These are phyloP conservation scores for Stagonosporopsis cucurbitacearum DNA, from an alignment of 2,329 filamentous ascomycete species.

Conservation along the genomic window DNA sequence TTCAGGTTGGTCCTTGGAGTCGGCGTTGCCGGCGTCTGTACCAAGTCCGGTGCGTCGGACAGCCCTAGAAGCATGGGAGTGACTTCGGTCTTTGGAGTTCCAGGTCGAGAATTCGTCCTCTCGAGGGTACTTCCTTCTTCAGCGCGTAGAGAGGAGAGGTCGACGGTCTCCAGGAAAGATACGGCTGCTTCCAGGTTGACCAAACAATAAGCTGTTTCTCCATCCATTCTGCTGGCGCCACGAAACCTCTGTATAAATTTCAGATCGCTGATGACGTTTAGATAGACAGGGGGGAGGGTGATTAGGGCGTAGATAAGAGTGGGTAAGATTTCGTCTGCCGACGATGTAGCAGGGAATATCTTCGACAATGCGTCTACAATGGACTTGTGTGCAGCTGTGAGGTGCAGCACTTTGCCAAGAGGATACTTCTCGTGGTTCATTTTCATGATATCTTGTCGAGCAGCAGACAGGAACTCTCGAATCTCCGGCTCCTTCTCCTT, in stretches of 20 bases:
- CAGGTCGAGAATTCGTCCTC: constrained; percentile 59
- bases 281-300: constrained; percentile 81
- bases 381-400: constrained; percentile 88
- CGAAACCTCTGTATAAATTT: constrained; percentile 93
- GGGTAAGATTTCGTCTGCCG: constrained; percentile 94
- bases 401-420: constrained; percentile 85
- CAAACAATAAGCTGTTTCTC: constrained; percentile 93
- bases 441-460: constrained; percentile 69
- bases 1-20: constrained; percentile 28
- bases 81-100: constrained; percentile 51
- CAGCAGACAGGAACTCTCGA: constrained; percentile 72
- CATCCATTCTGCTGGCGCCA: constrained; percentile 83
- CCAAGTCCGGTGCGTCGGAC: constrained; percentile 46
- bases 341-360: constrained; percentile 75
- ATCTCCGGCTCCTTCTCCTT: constrained; percentile 68
- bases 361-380: constrained; percentile 86
- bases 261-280: constrained; percentile 93
- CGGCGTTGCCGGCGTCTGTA: constrained; percentile 49
- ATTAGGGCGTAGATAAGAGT: constrained; percentile 97
- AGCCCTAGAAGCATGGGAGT: constrained; percentile 51
- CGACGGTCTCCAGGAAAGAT: constrained; percentile 92
- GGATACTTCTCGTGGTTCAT: constrained; percentile 92
- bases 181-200: constrained; percentile 96
- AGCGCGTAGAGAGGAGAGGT: constrained; percentile 83
- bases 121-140: constrained; percentile 72